These are phyloP conservation scores for Penicillium hordei DNA, from an alignment of 2,329 filamentous ascomycete species.

Conservation along the genomic window DNA sequence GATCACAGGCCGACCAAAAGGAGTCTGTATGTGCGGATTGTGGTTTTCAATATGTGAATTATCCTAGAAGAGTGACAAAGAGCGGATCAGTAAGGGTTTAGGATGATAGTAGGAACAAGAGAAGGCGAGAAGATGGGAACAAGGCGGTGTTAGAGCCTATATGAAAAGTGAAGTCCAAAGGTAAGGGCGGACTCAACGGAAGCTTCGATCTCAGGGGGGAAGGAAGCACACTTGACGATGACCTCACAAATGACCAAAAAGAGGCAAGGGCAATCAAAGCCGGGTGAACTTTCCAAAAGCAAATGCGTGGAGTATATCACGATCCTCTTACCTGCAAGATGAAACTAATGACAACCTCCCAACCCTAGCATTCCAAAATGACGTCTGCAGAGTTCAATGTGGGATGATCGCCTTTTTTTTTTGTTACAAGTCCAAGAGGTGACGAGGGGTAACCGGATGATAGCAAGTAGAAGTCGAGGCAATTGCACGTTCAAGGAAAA, in stretches of 20 bases:
- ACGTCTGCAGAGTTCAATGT: conserved; percentile 27
- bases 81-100: conserved; percentile 20
- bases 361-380: conserved; percentile 29
- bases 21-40: conserved; percentile 26
- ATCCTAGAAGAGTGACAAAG: conserved; percentile 19
- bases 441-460: conserved; percentile 9
- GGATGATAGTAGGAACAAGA: conserved; percentile 4
- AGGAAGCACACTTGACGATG: conserved; percentile 9
- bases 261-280: not conserved
- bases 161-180: conserved; percentile 16
- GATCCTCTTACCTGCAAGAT: conserved; percentile 26
- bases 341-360: conserved; percentile 21
- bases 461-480: conserved; percentile 11
- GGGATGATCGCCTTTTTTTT: conserved; percentile 22
- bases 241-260: conserved; percentile 3
- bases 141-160: conserved; percentile 5
- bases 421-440: conserved; percentile 20
- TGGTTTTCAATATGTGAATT: conserved; percentile 21
- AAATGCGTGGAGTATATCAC: not conserved
- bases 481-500: conserved; percentile 16
- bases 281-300: not conserved
- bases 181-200: conserved; percentile 19
- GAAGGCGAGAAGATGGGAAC: not conserved
- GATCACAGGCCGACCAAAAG: conserved; percentile 30
- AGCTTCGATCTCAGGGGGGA: conserved; percentile 12